These are phyloP conservation scores for Venturia asperata DNA, from an alignment of 2,329 filamentous ascomycete species.

Conservation along the genomic window DNA sequence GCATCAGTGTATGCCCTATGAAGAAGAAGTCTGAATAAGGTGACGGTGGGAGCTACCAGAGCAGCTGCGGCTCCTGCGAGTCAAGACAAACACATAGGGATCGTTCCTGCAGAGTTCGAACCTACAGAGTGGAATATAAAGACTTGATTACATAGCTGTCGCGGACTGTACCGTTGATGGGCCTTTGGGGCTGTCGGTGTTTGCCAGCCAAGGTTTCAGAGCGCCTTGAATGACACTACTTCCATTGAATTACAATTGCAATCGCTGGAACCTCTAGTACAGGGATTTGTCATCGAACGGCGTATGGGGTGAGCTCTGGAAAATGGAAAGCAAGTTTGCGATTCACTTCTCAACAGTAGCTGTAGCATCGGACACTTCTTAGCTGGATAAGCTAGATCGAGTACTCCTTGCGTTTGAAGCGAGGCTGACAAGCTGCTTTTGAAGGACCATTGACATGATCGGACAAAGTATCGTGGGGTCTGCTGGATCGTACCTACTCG, in stretches of 20 bases:
- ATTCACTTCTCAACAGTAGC: constrained; percentile 40
- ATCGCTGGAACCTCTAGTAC: constrained; percentile 43
- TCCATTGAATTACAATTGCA: constrained; percentile 40
- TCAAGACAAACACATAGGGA: background rate
- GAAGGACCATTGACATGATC: constrained; percentile 37
- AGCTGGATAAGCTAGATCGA: constrained; percentile 16
- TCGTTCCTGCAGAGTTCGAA: background rate
- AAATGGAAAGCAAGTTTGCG: constrained; percentile 34
- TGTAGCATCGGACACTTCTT: constrained; percentile 25
- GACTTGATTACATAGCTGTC: constrained; percentile 39
- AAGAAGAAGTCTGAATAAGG: too few species aligned
- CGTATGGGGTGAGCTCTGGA: constrained; percentile 37
- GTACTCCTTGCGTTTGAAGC: constrained; percentile 24
- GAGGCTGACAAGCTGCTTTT: constrained; percentile 33
- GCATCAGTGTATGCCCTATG: too few species aligned
- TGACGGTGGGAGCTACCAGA: background rate
- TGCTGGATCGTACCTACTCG: constrained; percentile 28
- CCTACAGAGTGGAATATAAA: constrained; percentile 23
- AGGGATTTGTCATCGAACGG: too few species aligned
- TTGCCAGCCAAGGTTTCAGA: constrained; percentile 42
- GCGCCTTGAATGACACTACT: constrained; percentile 43
- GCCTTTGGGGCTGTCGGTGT: constrained; percentile 27
- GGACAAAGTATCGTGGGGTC: constrained; percentile 37
- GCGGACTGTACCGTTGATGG: constrained; percentile 33
- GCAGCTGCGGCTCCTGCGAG: background rate